Conservation (phyloP, 2,329 filamentous ascomycete genomes). For the Botryotinia narcissicola region DNA sequence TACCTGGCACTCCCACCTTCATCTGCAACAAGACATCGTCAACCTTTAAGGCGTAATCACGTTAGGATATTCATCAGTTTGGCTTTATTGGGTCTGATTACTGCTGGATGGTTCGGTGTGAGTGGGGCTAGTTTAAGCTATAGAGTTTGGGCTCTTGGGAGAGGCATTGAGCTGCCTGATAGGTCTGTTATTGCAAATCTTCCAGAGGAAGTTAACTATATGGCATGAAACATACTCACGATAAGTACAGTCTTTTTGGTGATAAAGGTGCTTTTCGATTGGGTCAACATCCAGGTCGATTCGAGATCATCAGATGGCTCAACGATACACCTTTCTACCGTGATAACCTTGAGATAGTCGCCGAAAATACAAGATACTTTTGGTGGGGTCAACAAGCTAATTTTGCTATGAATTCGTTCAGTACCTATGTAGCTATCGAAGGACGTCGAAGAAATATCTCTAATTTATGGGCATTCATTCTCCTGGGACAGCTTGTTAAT, state of each 20-base stretch:
- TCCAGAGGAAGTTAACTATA: conserved; percentile 11
- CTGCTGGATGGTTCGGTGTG: conserved; percentile 46
- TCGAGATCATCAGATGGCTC: conserved; percentile 35
- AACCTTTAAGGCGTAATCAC: conserved; percentile 34
- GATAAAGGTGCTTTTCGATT: conserved; percentile 36
- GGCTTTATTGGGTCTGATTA: conserved; percentile 46
- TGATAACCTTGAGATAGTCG: conserved; percentile 50
- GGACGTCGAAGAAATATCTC: conserved; percentile 57
- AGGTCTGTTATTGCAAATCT: conserved; percentile 35
- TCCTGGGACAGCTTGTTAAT: conserved; percentile 57
- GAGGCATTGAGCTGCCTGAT: conserved; percentile 41
- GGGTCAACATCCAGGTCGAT: conserved; percentile 36
- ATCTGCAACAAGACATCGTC: conserved; percentile 40
- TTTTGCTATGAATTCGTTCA: conserved; percentile 53
- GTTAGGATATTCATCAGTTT: conserved; percentile 45
- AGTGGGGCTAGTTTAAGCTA: conserved; percentile 49
- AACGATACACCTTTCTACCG: conserved; percentile 34
- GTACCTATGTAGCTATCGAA: conserved; percentile 56
- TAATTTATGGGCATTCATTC: conserved; percentile 54
- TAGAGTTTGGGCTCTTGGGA: conserved; percentile 48
- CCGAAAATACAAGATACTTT: conserved; percentile 53
- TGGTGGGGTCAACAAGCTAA: conserved; percentile 64
- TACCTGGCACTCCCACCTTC: conserved; percentile 39
- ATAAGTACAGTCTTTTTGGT: conserved; percentile 33
- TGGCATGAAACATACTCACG: conserved; percentile 19